Evolutionary conservation across 495 filamentous ascomycete genomes (phyloP).

Genomic region (Lentithecium fluviatile): DNA sequence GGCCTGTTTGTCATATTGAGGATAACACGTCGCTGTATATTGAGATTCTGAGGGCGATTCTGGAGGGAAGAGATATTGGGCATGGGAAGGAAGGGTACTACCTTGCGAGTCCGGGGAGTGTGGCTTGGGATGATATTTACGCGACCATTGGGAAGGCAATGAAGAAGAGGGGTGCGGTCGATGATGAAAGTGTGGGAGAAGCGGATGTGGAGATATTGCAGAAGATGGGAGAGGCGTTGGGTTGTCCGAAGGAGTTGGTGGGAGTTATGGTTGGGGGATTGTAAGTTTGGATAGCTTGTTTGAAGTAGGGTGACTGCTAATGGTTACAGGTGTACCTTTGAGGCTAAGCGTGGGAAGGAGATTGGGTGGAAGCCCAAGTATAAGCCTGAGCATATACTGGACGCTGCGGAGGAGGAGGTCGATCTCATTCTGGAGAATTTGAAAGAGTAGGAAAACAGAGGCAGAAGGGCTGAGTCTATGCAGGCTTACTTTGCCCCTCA

Average conservation of each 20-base stretch:
- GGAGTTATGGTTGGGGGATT: constrained; percentile 44
- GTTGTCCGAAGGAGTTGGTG: constrained; percentile 38
- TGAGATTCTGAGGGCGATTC: constrained; percentile 47
- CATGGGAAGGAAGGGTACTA: constrained; percentile 51
- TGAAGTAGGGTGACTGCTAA: constrained; percentile 12
- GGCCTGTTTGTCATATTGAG: constrained; percentile 7
- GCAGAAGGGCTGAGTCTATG: too few species aligned
- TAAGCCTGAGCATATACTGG: constrained; percentile 45
- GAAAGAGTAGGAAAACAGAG: background rate
- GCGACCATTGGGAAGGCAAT: constrained; percentile 44
- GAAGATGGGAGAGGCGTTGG: constrained; percentile 45
- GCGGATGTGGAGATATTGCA: constrained; percentile 42
- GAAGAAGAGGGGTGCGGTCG: constrained; percentile 43
- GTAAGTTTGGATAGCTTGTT: constrained; percentile 36
- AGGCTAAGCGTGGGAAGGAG: constrained; percentile 40
- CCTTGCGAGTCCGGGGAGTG: constrained; percentile 49
- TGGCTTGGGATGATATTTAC: constrained; percentile 53
- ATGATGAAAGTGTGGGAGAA: constrained; percentile 37
- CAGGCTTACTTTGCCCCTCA: too few species aligned
- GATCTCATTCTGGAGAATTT: constrained; percentile 37
- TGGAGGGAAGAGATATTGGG: constrained; percentile 41
- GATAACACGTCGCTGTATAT: constrained; percentile 43
- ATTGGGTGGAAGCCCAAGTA: constrained; percentile 49
- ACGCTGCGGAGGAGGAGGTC: constrained; percentile 46
- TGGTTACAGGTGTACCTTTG: constrained; percentile 41